Percentiles rank a stretch among this genome's conserved stretches.
Evolutionary conservation across 2,329 filamentous ascomycete species (phyloP).

Genomic region (Microsporum canis): DNA sequence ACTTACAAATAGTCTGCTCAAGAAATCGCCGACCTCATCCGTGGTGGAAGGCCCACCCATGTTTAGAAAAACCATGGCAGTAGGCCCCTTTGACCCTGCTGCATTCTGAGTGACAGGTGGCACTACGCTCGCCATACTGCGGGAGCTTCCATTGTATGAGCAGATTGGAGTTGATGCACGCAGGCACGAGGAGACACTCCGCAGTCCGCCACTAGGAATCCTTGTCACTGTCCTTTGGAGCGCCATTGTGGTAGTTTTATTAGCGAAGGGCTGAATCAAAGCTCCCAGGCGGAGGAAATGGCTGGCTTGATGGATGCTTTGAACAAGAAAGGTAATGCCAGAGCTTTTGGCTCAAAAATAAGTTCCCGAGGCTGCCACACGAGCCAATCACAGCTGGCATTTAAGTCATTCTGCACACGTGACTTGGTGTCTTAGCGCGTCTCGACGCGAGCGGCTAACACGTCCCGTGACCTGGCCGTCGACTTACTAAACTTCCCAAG

Average conservation of each 20-base stretch:
- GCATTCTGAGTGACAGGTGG: constrained; percentile 72
- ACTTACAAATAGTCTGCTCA: constrained; percentile 82
- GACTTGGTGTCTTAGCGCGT: constrained; percentile 8
- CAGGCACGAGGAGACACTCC: constrained; percentile 1
- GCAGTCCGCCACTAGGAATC: constrained; percentile 6
- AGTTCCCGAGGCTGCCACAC: neutral
- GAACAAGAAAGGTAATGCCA: neutral
- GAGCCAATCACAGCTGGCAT: neutral
- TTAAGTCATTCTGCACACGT: constrained; percentile 4
- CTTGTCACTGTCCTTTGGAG: constrained; percentile 7
- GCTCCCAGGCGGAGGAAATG: neutral
- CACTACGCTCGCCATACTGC: constrained; percentile 47
- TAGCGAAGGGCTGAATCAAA: too few relatives aligned
- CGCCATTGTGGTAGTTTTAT: constrained; percentile 5
- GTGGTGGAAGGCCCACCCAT: constrained; percentile 93
- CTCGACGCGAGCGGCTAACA: neutral
- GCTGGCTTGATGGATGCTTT: neutral
- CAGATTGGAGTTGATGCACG: neutral
- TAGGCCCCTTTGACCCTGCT: constrained; percentile 63
- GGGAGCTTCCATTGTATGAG: constrained; percentile 10
- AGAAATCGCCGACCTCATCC: constrained; percentile 76
- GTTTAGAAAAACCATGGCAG: constrained; percentile 97
- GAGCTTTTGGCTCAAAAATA: neutral
- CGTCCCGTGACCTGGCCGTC: neutral
- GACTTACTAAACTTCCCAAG: too few relatives aligned